Base-by-base conservation (phyloP, 2,329 filamentous ascomycete genomes). In the Lecanoromycetidae sp. region DNA sequence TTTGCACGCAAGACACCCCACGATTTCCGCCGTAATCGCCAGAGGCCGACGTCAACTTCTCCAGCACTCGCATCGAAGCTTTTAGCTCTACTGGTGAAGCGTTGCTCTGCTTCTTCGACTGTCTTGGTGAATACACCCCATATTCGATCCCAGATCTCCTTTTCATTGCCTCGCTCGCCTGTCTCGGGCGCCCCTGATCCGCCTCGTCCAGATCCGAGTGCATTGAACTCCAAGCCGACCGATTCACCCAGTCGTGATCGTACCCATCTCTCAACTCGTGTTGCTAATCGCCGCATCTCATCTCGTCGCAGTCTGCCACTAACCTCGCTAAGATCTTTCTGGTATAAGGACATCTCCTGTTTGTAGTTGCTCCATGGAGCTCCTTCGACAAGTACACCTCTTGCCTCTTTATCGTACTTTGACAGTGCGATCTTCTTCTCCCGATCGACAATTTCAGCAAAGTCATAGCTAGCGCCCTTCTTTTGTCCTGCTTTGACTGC, bases 401-500 rank as follows among this genome's bases (percentile, higher is more conserved):
- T 75, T 1, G 84, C 87, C 58, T 91, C 83, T 17, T 74, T 71
- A 60, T 84, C 79, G 61, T 93, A 98, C 36, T 76, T 75, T 13
- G 79, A 74, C 29, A 94, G 62, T 0, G 87, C 80, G 61, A 79
- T 79, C 57, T 75, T 76, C 68, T 91, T 94, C 63, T 95, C 84
- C 47, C 78, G 74, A 32, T 79, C 77, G 5, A 98, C 91, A 57
- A 96, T 95, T 56, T 93, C 84, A 19, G 88, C 87, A 64, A 98
- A 98, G 61, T 98, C 91, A 60, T 98, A 96, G 44, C 77, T 75
- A 6, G 80, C 83, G 19, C 88, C 88, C 46, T 87, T 87, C 71
- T 94, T 95, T 64, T 96, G 90, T 2, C 90, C 90, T 22, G 77
- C 73, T 66, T 96, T 98, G 55, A 98, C 88, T 40, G 86, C 83